A percentile compares a stretch with the other conserved stretches of the same genome.
Evolutionary conservation across 2,329 filamentous ascomycete species (phyloP).

Genomic region (Apiospora phragmitis): DNA sequence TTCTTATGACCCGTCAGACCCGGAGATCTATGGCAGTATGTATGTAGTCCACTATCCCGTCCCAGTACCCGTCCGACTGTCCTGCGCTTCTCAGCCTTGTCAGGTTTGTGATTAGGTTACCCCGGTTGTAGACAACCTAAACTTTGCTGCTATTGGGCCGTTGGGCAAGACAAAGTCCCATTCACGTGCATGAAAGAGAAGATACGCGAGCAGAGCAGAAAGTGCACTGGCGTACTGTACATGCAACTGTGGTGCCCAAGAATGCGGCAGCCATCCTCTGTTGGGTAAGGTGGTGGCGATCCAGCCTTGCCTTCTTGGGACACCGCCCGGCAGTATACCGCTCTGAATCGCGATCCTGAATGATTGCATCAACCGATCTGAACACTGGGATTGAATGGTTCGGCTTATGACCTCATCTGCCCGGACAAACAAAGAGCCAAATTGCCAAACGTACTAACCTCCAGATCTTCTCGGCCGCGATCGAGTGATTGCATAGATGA

Average conservation of each 20-base stretch:
- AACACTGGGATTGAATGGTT: not conserved
- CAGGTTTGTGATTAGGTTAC: not conserved
- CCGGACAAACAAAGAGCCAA: not conserved
- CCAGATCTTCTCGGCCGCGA: not conserved
- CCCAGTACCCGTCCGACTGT: not conserved
- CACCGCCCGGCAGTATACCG: constrained; percentile 9
- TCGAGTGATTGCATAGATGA: not conserved
- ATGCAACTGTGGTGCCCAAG: not conserved
- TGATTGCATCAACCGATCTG: not conserved
- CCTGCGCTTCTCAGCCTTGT: not conserved
- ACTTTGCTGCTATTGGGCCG: not conserved
- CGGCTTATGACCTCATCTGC: not conserved
- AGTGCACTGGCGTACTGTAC: too few relatives aligned
- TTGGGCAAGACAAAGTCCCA: not conserved
- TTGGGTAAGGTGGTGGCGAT: constrained; percentile 12
- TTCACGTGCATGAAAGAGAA: not conserved
- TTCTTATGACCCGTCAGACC: not conserved
- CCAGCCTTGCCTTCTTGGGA: not conserved
- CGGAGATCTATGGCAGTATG: not conserved
- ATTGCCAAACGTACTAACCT: not conserved
- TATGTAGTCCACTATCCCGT: not conserved
- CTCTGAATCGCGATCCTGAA: constrained; percentile 6
- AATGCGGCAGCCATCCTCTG: not conserved
- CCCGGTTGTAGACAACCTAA: not conserved
- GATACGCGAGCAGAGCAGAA: not conserved